These are phyloP conservation scores for Euphrasia arctica DNA, from an alignment of 305 asterid genomes.

Conservation along the genomic window DNA sequence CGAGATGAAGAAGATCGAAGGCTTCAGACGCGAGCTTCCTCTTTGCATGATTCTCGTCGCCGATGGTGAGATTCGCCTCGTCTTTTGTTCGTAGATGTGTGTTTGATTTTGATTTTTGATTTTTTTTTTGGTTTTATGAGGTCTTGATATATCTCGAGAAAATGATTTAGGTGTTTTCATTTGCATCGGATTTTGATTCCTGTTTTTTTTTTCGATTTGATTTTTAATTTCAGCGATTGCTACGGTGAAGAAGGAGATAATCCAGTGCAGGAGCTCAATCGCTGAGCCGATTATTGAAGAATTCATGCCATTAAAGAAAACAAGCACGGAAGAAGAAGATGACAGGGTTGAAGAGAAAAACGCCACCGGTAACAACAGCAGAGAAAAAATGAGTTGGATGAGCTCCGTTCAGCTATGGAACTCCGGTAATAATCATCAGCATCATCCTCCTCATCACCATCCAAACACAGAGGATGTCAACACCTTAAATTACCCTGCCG, in stretches of 20 bases:
- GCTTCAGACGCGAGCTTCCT: conserved; percentile 79
- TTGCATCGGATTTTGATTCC: background rate
- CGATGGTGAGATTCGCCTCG: conserved; percentile 43
- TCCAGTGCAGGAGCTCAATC: conserved; percentile 28
- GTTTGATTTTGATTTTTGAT: background rate
- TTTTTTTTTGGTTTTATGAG: background rate
- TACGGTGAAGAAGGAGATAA: conserved; percentile 32
- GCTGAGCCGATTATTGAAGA: conserved; percentile 34
- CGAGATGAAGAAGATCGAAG: conserved; percentile 86
- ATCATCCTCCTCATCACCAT: conserved; percentile 5
- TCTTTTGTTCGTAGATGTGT: background rate
- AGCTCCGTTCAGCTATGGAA: conserved; percentile 82
- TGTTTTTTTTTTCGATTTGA: background rate
- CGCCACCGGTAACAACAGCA: conserved; percentile 21
- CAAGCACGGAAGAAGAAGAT: conserved; percentile 23
- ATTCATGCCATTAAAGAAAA: conserved; percentile 39
- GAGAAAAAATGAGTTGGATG: conserved; percentile 81
- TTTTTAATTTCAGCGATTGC: conserved; percentile 33
- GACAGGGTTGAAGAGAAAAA: conserved; percentile 32
- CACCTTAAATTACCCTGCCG: conserved; percentile 6
- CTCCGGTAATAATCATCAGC: conserved; percentile 30
- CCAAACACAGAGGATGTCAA: conserved; percentile 14
- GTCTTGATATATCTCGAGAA: background rate
- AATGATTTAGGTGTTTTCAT: too few relatives aligned
- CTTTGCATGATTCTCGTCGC: conserved; percentile 69